These are phyloP conservation scores for Hylodesmum podocarpum DNA, from an alignment of 306 rosid species.

Conservation along the genomic window DNA sequence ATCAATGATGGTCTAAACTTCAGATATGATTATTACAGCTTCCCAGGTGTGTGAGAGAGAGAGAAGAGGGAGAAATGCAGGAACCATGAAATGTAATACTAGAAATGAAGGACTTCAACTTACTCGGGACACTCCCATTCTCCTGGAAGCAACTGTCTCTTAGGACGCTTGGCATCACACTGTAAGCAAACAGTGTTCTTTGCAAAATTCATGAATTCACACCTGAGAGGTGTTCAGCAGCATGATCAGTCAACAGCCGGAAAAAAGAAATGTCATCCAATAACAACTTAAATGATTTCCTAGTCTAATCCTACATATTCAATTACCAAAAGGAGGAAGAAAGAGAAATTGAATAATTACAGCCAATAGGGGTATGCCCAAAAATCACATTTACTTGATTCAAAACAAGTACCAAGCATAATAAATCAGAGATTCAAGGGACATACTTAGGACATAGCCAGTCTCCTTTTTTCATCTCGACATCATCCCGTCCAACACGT, in stretches of 20 bases:
- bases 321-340: neutral
- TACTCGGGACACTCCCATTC: constrained; percentile 99
- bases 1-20: neutral
- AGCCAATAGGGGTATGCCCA: neutral
- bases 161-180: constrained; percentile 98
- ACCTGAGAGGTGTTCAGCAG: constrained; percentile 59
- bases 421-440: constrained; percentile 5
- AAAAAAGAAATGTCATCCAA: constrained; percentile 22
- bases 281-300: neutral
- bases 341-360: neutral
- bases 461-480: constrained; percentile 98
- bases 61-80: neutral
- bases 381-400: constrained; percentile 1
- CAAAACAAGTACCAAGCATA: constrained; percentile 4
- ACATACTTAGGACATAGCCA: constrained; percentile 98
- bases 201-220: constrained; percentile 98
- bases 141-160: constrained; percentile 95
- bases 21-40: neutral
- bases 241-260: constrained; percentile 28
- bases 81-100: constrained; percentile 1
- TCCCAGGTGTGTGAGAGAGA: neutral
- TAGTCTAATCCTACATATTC: constrained; percentile 4
- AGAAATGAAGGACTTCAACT: constrained; percentile 41
- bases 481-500: constrained; percentile 90
- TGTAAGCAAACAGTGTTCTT: constrained; percentile 85